A percentile compares a stretch with the other conserved stretches of the same genome.
Evolutionary conservation across 495 filamentous ascomycete species (phyloP).

Genomic region (Hypoxylon lienhwacheense): DNA sequence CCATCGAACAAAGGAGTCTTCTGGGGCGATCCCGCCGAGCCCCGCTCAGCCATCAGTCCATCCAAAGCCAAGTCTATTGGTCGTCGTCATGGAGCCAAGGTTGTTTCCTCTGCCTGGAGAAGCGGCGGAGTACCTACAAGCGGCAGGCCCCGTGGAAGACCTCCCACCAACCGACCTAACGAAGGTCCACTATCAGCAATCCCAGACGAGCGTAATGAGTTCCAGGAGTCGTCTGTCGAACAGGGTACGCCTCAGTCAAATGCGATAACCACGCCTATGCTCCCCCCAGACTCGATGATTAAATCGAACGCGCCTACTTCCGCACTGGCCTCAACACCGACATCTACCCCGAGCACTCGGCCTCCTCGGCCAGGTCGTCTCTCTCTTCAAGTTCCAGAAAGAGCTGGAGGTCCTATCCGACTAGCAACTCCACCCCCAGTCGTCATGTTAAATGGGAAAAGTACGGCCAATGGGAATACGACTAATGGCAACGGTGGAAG

Average conservation of each 20-base stretch:
- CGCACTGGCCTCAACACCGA: conserved; percentile 29
- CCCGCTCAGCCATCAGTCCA: conserved; percentile 70
- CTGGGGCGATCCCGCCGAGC: conserved; percentile 57
- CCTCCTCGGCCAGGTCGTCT: conserved; percentile 57
- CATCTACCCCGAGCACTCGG: conserved; percentile 26
- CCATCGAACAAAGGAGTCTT: conserved; percentile 55
- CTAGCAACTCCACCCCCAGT: conserved; percentile 69
- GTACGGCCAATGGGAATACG: conserved; percentile 21
- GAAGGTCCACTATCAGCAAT: conserved; percentile 89
- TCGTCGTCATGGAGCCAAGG: conserved; percentile 81
- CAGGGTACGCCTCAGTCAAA: conserved; percentile 18
- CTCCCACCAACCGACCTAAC: conserved; percentile 70
- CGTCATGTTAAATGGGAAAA: conserved; percentile 67
- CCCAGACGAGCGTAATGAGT: conserved; percentile 55
- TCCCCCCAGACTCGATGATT: conserved; percentile 34
- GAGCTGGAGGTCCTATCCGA: conserved; percentile 70
- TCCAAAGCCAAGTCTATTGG: conserved; percentile 58
- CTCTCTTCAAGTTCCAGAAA: conserved; percentile 79
- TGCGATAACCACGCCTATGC: conserved; percentile 27
- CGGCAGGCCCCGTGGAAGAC: conserved; percentile 81
- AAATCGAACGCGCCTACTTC: conserved; percentile 34
- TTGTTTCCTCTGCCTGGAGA: conserved; percentile 94
- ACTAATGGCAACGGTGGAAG: conserved; percentile 8
- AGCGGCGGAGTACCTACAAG: conserved; percentile 64
- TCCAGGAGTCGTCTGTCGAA: conserved; percentile 38